phyloP scores from a whole-genome alignment of 2,329 filamentous ascomycete species.

The Cladophialophora chaetospira region DNA sequence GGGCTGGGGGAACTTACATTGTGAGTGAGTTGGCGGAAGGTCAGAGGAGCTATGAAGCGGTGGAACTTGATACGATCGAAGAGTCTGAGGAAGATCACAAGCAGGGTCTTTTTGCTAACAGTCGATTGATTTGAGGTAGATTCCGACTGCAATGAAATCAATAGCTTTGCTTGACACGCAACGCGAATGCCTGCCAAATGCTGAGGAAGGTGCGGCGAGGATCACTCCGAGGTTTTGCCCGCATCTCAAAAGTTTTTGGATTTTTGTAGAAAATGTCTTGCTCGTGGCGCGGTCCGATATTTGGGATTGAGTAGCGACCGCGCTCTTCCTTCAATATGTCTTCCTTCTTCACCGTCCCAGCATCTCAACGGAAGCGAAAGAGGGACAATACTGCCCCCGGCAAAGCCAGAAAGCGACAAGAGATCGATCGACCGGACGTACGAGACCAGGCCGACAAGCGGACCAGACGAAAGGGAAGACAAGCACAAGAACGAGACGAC shows the following conservation, averaged over 20 bases:
- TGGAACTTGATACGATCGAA: no score
- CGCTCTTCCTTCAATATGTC: slow-evolving; percentile 63
- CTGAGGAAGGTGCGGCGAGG: slow-evolving; percentile 28
- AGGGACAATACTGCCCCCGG: slow-evolving; percentile 55
- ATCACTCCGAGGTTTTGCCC: slow-evolving; percentile 14
- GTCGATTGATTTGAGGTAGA: not conserved
- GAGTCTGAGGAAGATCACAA: not conserved
- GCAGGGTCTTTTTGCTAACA: not conserved
- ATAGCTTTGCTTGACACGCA: slow-evolving; percentile 21
- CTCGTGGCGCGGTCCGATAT: not conserved
- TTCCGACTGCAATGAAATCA: not conserved
- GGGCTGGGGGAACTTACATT: not conserved
- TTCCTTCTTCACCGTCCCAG: slow-evolving; percentile 91
- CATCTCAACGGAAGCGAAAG: slow-evolving; percentile 89
- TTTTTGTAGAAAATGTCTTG: slow-evolving; percentile 7
- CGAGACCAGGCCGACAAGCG: slow-evolving; percentile 43
- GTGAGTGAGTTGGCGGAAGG: not conserved
- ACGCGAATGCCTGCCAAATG: slow-evolving; percentile 19
- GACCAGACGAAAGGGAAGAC: slow-evolving; percentile 40
- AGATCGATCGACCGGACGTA: slow-evolving; percentile 45
- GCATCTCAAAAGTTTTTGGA: slow-evolving; percentile 15
- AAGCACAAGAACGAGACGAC: slow-evolving; percentile 51
- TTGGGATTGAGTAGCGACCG: not conserved
- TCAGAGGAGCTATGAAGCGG: not conserved
- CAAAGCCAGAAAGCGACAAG: slow-evolving; percentile 50